Base-by-base conservation (phyloP, 192 early-diverging fungal species). In the Mortierella antarctica region DNA sequence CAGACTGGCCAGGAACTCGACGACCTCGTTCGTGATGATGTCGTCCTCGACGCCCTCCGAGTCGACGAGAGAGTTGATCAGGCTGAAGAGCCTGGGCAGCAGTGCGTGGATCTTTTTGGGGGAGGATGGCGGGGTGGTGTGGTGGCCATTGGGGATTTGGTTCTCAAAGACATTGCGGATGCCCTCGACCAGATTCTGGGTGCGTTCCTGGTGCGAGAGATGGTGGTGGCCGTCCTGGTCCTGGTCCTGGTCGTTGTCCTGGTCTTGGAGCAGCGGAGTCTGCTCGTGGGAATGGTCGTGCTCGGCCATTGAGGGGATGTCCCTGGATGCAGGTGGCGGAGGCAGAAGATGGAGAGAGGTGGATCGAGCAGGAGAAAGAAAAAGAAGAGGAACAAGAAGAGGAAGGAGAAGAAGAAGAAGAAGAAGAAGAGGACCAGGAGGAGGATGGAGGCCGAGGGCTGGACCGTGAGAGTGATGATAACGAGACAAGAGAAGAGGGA, bases 31-130 rank as follows among this genome's bases (percentile, higher is more conserved):
- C 4, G 75, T 79, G 10, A 83, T 18, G 45, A 77, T 63, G 17
- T 75, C 75, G 47, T 83, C 75, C 40, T 79, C 74, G 13, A 71
- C 74, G 8, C 61, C 57, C 20, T 62, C 31, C 1, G 62, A 53
- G 50, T 83, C 73, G 17, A 83, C 74, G 17, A 77, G 53, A 2
- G 70, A 61, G 58, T 83, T 77, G 64, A 83, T 65, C n/a, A 83
- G 44, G 18, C 57, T 46, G 57, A 83, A 70, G 70, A 83, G 74
- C 12, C 71, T 40, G n/a, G 67, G 82, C 18, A 77, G 55, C 20
- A 83, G 75, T 48, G 71, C 80, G 23, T 74, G 67, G 39, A 82
- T 60, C 53, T 74, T 74, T n/a, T 65, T 67, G 6, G 80, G 80
- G 11, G 77, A 63, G 5, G 76, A 71, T 0, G 70, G 39, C 9